phyloP scores from a whole-genome alignment of 768 basidiomycete genomes.

The Trichaptum fuscoviolaceum region DNA sequence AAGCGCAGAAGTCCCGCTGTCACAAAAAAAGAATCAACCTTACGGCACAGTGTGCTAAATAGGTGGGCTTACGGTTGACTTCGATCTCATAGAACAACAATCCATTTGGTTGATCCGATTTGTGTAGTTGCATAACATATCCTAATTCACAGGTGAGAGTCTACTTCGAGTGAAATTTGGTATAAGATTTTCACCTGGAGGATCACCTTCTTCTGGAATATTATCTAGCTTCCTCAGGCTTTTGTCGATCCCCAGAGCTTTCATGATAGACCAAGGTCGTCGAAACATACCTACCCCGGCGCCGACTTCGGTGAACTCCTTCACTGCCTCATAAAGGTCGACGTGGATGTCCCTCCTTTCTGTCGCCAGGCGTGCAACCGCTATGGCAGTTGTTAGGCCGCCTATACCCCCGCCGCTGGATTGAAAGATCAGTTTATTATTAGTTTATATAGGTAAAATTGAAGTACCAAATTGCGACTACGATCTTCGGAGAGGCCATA shows the following conservation, averaged over 20 bases:
- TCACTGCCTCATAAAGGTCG: conserved; percentile 31
- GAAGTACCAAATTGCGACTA: too few relatives aligned
- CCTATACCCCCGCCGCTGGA: conserved; percentile 26
- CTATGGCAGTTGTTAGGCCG: conserved; percentile 25
- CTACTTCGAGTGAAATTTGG: background rate
- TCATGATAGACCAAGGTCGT: conserved; percentile 23
- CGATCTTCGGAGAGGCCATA: too few relatives aligned
- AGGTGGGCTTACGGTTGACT: conserved; percentile 32
- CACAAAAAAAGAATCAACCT: background rate
- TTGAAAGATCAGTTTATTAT: background rate
- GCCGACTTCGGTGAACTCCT: conserved; percentile 43
- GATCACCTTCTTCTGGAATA: conserved; percentile 16
- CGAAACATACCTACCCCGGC: conserved; percentile 33
- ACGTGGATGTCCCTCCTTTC: conserved; percentile 20
- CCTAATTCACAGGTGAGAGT: conserved; percentile 21
- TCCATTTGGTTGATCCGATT: conserved; percentile 34
- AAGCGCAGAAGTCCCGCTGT: conserved; percentile 23
- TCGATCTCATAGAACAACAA: conserved; percentile 32
- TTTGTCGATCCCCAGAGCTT: conserved; percentile 20
- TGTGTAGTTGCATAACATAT: conserved; percentile 41
- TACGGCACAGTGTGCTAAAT: conserved; percentile 2
- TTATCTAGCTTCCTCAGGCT: conserved; percentile 21
- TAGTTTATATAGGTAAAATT: too few relatives aligned
- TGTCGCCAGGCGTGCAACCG: conserved; percentile 14
- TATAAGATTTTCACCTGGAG: conserved; percentile 12